phyloP scores from a whole-genome alignment of 345 rosid genomes.

The Physaria fendleri region DNA sequence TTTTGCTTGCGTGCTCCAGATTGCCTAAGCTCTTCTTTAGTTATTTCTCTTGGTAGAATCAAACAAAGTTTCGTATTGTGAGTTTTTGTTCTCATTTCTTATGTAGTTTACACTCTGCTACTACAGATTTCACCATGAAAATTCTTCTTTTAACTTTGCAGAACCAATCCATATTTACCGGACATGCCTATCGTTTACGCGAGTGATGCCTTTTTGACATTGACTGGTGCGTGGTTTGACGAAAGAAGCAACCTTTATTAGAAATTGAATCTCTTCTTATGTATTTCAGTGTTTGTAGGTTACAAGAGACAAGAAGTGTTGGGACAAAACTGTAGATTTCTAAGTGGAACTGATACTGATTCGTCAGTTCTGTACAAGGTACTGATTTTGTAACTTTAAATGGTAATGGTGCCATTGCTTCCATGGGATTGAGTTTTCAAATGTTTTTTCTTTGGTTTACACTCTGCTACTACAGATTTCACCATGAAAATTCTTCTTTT shows the following conservation, averaged over 20 bases:
- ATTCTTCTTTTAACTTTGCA: slow-evolving; percentile 32
- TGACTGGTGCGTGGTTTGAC: slow-evolving; percentile 57
- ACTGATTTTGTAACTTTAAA: not conserved
- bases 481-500: slow-evolving; percentile 1
- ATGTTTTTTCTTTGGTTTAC: slow-evolving; percentile 9
- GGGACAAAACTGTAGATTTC: slow-evolving; percentile 66
- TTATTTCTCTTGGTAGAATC: slow-evolving; percentile 98
- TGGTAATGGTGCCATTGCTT: not conserved
- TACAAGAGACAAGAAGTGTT: slow-evolving; percentile 78
- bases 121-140: slow-evolving; percentile 15
- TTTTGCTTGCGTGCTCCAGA: slow-evolving; percentile 37
- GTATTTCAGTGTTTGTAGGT: slow-evolving; percentile 32
- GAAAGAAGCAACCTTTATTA: not conserved
- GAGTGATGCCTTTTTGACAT: slow-evolving; percentile 80
- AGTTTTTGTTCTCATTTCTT: slow-evolving; percentile 45
- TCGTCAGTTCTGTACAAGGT: slow-evolving; percentile 51
- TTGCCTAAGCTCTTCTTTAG: slow-evolving; percentile 56
- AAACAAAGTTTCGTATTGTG: slow-evolving; percentile 99
- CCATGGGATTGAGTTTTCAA: not conserved
- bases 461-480: slow-evolving; percentile 8
- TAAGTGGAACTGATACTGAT: slow-evolving; percentile 71
- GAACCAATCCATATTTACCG: slow-evolving; percentile 65
- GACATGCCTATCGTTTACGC: slow-evolving; percentile 86
- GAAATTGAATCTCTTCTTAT: not conserved
- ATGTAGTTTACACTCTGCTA: slow-evolving; percentile 1